These are phyloP conservation scores for Fraxinus velutina DNA, from an alignment of 305 asterid species.

Conservation along the genomic window DNA sequence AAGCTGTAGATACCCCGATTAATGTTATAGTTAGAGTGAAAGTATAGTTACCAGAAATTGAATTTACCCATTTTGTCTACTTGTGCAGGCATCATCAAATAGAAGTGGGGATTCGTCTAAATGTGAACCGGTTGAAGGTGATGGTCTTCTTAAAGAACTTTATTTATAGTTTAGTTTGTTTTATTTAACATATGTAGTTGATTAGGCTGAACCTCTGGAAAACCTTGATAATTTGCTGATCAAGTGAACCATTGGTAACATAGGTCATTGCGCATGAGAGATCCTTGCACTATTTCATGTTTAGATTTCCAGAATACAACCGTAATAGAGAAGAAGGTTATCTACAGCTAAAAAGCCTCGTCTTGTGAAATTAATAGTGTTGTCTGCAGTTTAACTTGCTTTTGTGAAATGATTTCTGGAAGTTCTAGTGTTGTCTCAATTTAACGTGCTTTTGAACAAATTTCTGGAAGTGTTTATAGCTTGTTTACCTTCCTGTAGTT, in stretches of 20 bases:
- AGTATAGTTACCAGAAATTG: neutral
- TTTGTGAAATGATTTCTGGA: neutral
- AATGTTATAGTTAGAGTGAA: neutral
- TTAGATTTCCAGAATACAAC: constrained; percentile 10
- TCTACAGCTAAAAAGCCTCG: neutral
- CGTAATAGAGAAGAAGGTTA: neutral
- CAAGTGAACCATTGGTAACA: neutral
- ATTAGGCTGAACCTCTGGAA: neutral
- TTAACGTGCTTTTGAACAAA: neutral
- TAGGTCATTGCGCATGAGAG: neutral
- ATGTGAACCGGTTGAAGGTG: constrained; percentile 66
- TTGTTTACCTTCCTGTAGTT: neutral
- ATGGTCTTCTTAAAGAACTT: constrained; percentile 11
- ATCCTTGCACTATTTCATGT: neutral
- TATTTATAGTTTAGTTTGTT: neutral
- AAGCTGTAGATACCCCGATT: neutral
- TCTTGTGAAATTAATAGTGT: neutral
- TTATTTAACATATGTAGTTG: neutral
- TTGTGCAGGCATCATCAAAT: constrained; percentile 68
- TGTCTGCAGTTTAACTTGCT: neutral
- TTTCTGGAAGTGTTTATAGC: neutral
- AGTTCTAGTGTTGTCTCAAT: neutral
- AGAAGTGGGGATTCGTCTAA: constrained; percentile 53
- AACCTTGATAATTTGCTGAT: neutral
- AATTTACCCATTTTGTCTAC: constrained; percentile 12